These are phyloP conservation scores for Hyphopichia homilentoma DNA, from an alignment of 805 yeast genomes.

Conservation along the genomic window DNA sequence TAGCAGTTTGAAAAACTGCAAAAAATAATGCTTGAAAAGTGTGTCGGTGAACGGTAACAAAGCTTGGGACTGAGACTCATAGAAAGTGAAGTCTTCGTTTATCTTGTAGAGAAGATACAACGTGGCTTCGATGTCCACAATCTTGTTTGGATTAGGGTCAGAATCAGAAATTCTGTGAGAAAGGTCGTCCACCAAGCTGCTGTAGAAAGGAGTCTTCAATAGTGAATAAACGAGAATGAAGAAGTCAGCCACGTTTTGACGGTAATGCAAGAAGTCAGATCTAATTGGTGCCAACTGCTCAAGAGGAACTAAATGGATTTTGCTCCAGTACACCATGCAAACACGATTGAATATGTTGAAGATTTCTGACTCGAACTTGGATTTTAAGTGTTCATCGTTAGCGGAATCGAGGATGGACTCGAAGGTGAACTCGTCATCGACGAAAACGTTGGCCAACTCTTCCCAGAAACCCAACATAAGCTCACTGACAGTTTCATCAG, in stretches of 20 bases:
- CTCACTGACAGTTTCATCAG: conserved; percentile 53
- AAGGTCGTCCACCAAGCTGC: conserved; percentile 37
- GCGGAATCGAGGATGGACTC: conserved; percentile 12
- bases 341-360: conserved; percentile 45
- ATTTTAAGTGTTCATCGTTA: neutral
- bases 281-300: conserved; percentile 25
- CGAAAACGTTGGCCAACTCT: conserved; percentile 55
- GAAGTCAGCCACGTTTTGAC: conserved; percentile 74
- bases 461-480: conserved; percentile 66
- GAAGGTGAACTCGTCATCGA: conserved; percentile 43
- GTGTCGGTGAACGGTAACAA: conserved; percentile 22
- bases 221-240: conserved; percentile 69
- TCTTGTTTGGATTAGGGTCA: conserved; percentile 8
- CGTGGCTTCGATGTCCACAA: conserved; percentile 56
- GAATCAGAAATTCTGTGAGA: conserved; percentile 13
- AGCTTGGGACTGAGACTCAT: conserved; percentile 23
- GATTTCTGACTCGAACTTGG: conserved; percentile 25
- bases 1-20: conserved; percentile 13
- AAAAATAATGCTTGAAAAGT: conserved; percentile 20
- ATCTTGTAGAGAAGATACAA: conserved; percentile 56
- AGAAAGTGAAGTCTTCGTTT: conserved; percentile 47
- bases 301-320: conserved; percentile 47
- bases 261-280: conserved; percentile 62
- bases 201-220: conserved; percentile 51
- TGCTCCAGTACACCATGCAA: conserved; percentile 64